These are phyloP conservation scores for Wickerhamiella shivajii DNA, from an alignment of 805 yeast genomes.

Conservation along the genomic window DNA sequence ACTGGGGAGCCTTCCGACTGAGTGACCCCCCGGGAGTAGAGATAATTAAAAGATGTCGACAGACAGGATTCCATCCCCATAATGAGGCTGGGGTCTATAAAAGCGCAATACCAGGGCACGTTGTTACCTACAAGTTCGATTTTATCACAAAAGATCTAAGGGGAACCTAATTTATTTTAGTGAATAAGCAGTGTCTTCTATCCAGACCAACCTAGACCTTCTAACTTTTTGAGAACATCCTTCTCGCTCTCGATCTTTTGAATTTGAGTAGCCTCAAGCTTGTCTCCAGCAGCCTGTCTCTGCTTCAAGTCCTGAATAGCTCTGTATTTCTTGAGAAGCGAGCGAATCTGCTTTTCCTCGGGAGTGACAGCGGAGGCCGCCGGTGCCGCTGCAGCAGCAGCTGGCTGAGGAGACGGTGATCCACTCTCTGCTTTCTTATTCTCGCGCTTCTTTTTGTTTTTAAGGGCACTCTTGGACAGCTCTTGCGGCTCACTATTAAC, in stretches of 20 bases:
- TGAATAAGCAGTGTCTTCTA: background rate
- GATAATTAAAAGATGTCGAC: conserved; percentile 36
- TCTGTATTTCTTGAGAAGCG: conserved; percentile 78
- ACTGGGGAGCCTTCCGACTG: conserved; percentile 43
- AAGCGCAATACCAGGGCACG: conserved; percentile 15
- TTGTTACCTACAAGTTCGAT: conserved; percentile 10
- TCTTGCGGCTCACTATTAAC: conserved; percentile 25
- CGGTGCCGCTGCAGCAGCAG: conserved; percentile 24
- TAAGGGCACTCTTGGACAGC: conserved; percentile 51
- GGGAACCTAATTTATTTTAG: background rate
- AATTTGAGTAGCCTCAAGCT: conserved; percentile 83
- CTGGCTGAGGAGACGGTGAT: conserved; percentile 12
- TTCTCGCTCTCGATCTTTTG: conserved; percentile 79
- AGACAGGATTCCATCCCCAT: conserved; percentile 49
- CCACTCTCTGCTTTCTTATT: conserved; percentile 11
- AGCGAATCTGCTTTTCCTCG: conserved; percentile 87
- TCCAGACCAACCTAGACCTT: conserved; percentile 52
- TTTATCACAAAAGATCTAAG: conserved; percentile 35
- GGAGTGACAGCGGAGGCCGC: conserved; percentile 34
- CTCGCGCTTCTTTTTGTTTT: conserved; percentile 61
- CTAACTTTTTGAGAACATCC: conserved; percentile 61
- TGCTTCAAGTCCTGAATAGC: conserved; percentile 86
- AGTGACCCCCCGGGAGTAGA: conserved; percentile 55
- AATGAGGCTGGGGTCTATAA: conserved; percentile 35
- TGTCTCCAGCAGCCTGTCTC: conserved; percentile 66